A percentile compares a stretch with the other conserved stretches of the same genome.
These are phyloP conservation scores for Alloteropsis semialata DNA, from an alignment of 176 grass and related monocot genomes.

Conservation along the genomic window DNA sequence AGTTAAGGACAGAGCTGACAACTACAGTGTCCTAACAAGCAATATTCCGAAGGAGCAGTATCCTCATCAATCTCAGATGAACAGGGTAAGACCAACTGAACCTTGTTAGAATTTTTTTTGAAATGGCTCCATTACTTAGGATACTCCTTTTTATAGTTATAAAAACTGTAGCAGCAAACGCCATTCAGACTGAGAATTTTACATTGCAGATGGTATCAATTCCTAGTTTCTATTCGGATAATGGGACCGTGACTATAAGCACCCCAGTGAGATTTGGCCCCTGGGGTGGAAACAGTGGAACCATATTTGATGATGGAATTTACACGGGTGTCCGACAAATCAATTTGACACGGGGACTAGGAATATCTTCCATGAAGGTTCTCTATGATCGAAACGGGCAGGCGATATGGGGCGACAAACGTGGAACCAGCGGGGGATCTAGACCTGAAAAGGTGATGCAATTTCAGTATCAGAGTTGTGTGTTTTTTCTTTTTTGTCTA, in stretches of 20 bases:
- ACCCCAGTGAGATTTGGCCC: slow-evolving; percentile 73
- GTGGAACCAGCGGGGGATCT: slow-evolving; percentile 55
- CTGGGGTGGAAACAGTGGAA: slow-evolving; percentile 84
- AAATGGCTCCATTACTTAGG: background rate
- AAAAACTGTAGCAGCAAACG: background rate
- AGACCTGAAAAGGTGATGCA: slow-evolving; percentile 66
- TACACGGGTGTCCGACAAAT: slow-evolving; percentile 77
- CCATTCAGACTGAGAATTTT: background rate
- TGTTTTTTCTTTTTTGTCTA: slow-evolving; percentile 9
- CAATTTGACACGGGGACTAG: slow-evolving; percentile 55
- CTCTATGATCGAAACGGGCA: slow-evolving; percentile 87
- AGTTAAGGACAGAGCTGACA: slow-evolving; percentile 46
- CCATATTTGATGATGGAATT: slow-evolving; percentile 95
- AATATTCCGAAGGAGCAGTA: slow-evolving; percentile 42
- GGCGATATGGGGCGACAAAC: slow-evolving; percentile 83
- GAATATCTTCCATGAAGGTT: slow-evolving; percentile 76
- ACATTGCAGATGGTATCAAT: slow-evolving; percentile 57
- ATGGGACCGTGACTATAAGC: slow-evolving; percentile 44
- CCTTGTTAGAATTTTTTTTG: background rate
- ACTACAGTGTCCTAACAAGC: slow-evolving; percentile 41
- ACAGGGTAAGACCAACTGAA: slow-evolving; percentile 41
- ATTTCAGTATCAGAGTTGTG: background rate
- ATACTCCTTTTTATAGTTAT: background rate
- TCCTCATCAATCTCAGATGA: slow-evolving; percentile 29
- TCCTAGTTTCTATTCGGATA: slow-evolving; percentile 56